Evolutionary conservation across 75 land plant species (phyloP), one percentile per base, ranked within the genome.

Genomic region (Isoetes taiwanensis): DNA sequence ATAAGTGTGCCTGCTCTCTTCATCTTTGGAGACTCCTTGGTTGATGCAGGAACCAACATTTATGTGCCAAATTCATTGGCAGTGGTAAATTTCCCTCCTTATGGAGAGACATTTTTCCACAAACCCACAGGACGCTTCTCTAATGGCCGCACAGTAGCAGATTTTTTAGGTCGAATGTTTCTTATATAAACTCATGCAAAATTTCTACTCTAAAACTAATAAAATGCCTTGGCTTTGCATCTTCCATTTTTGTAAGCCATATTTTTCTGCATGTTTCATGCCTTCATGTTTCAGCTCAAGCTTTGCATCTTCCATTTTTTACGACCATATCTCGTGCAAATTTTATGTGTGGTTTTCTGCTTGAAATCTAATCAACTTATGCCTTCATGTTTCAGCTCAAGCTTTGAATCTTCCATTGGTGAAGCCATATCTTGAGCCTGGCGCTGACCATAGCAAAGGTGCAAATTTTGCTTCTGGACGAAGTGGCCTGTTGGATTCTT

Each of bases 391-490:
- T 46, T 8, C 50, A 46, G 50, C 50, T 46, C 4, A 19, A 23
- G 21, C 16, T 46, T 4, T 46, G 12, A 8, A n/a, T 6, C 50
- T 46, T 6, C 50, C 50, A 19, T 16, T 46, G 19, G 21, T 46
- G 5, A 5, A 23, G 5, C 50, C 50, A 3, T 46, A 19, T 5
- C 50, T 46, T 46, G n/a, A 46, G 4, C 50, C 50, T 16, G 19
- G 5, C 23, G 50, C n/a, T 5, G 25, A 46, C 16, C 23, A 19
- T 46, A 6, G 21, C 6, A 8, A 46, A 6, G 50, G 50, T 19
- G 50, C 50, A 6, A 46, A 46, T 23, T 46, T 46, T n/a, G 50
- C 50, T 6, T 46, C 50, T 16, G 50, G 50, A 46, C 25, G 50
- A n/a, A 46, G 50, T 46, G 50, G 50, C 4, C 23, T 46, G 6